These are phyloP conservation scores for Diaporthe sp. DNA, from an alignment of 2,329 filamentous ascomycete genomes.

Conservation along the genomic window DNA sequence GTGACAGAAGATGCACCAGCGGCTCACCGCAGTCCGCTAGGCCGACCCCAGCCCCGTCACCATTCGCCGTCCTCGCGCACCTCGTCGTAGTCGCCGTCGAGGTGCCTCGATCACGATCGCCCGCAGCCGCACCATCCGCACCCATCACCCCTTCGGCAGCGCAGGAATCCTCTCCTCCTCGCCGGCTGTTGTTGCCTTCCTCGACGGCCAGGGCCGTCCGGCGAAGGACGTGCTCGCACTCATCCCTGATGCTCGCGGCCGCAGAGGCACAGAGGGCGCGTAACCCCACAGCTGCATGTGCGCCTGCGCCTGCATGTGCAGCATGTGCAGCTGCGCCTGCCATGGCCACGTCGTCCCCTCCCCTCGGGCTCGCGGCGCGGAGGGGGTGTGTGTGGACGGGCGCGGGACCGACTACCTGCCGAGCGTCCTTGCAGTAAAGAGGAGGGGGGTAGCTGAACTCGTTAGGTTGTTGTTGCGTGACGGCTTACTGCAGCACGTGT, in stretches of 20 bases:
- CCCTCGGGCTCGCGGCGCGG: conserved; percentile 21
- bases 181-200: conserved; percentile 12
- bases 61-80: neutral
- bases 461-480: conserved; percentile 8
- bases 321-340: conserved; percentile 10
- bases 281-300: conserved; percentile 20
- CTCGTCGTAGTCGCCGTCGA: neutral
- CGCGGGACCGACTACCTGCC: conserved; percentile 15
- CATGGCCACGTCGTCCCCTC: conserved; percentile 32
- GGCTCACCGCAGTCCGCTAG: conserved; percentile 43
- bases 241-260: conserved; percentile 34
- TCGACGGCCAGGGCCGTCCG: neutral
- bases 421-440: neutral
- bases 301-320: conserved; percentile 19
- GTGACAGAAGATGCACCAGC: conserved; percentile 44
- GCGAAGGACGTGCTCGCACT: conserved; percentile 28
- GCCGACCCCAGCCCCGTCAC: neutral
- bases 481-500: conserved; percentile 31
- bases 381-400: neutral
- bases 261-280: conserved; percentile 37
- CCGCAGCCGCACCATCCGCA: neutral
- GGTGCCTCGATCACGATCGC: neutral
- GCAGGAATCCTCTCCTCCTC: neutral
- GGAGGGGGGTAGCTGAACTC: conserved; percentile 12
- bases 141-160: neutral